Percentiles rank a stretch among this genome's conserved stretches.
These are phyloP conservation scores for Ascocoryne sarcoides DNA, from an alignment of 2,329 filamentous ascomycete genomes.

Conservation along the genomic window DNA sequence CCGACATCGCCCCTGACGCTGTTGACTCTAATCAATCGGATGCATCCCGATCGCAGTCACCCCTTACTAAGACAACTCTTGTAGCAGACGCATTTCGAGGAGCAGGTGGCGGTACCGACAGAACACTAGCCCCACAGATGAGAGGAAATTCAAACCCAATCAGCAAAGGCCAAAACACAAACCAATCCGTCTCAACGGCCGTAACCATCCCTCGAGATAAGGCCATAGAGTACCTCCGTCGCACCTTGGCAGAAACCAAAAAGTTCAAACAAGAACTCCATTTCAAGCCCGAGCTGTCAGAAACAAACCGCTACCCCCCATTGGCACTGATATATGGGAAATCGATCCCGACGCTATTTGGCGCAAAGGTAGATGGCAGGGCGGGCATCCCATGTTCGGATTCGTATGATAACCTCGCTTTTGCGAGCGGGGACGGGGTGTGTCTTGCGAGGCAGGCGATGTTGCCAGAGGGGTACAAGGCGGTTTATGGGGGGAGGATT, in stretches of 20 bases:
- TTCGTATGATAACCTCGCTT: constrained; percentile 78
- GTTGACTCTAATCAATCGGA: not conserved
- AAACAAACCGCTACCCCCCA: constrained; percentile 71
- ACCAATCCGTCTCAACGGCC: constrained; percentile 25
- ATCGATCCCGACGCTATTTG: constrained; percentile 75
- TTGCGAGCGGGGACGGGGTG: constrained; percentile 82
- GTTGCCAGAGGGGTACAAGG: constrained; percentile 70
- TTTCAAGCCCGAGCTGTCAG: constrained; percentile 49
- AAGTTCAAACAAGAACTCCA: constrained; percentile 68
- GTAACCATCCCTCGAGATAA: constrained; percentile 28
- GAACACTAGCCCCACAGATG: constrained; percentile 25
- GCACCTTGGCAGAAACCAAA: constrained; percentile 63
- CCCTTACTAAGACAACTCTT: constrained; percentile 19
- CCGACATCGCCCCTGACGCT: no score
- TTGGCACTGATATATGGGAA: constrained; percentile 80
- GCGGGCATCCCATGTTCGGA: constrained; percentile 70
- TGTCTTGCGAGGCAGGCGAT: constrained; percentile 79
- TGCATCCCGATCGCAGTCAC: constrained; percentile 4
- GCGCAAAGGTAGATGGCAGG: constrained; percentile 61
- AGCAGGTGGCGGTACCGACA: constrained; percentile 21
- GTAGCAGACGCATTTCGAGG: constrained; percentile 20
- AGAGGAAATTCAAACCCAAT: constrained; percentile 17
- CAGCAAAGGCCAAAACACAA: constrained; percentile 17
- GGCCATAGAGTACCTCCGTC: constrained; percentile 56
- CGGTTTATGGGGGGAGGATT: constrained; percentile 65